Conservation (phyloP, 371 early-diverging fungal genomes). For the Mucor piriformis region DNA sequence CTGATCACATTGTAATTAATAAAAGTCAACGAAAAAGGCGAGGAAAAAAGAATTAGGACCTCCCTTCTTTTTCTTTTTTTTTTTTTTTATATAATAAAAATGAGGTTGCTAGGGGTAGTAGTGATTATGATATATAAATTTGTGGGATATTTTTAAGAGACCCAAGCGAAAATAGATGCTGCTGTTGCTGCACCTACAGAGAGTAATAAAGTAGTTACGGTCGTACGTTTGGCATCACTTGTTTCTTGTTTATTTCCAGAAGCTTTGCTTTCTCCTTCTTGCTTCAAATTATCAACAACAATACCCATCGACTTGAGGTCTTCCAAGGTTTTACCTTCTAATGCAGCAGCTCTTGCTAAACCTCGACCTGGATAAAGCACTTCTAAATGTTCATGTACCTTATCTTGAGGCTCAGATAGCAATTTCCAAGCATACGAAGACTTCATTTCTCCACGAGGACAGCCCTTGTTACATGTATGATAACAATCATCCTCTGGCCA, state of each 20-base stretch:
- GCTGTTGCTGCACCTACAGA: background rate
- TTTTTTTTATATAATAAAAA: background rate
- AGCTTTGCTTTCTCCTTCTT: background rate
- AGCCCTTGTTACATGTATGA: conserved; percentile 57
- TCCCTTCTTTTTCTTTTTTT: too few relatives aligned
- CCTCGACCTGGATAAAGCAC: conserved; percentile 48
- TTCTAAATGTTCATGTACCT: conserved; percentile 17
- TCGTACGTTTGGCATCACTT: background rate
- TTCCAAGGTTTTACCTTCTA: conserved; percentile 22
- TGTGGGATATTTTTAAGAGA: background rate
- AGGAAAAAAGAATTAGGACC: conserved; percentile 23
- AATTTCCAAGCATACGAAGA: conserved; percentile 52
- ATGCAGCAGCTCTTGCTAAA: conserved; percentile 30
- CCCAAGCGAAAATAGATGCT: background rate
- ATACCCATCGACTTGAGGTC: conserved; percentile 16
- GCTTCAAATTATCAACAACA: background rate
- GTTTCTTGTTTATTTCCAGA: background rate
- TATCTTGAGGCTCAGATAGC: conserved; percentile 24
- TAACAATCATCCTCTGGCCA: conserved; percentile 55
- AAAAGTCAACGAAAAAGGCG: conserved; percentile 38
- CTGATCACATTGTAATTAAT: conserved; percentile 44
- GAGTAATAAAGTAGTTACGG: background rate
- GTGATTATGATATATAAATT: background rate
- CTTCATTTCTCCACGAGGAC: conserved; percentile 47
- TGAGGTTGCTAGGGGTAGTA: background rate